Evolutionary conservation across 139 green algal genomes (phyloP).

Genomic region (Chlamydomonas eustigma): DNA sequence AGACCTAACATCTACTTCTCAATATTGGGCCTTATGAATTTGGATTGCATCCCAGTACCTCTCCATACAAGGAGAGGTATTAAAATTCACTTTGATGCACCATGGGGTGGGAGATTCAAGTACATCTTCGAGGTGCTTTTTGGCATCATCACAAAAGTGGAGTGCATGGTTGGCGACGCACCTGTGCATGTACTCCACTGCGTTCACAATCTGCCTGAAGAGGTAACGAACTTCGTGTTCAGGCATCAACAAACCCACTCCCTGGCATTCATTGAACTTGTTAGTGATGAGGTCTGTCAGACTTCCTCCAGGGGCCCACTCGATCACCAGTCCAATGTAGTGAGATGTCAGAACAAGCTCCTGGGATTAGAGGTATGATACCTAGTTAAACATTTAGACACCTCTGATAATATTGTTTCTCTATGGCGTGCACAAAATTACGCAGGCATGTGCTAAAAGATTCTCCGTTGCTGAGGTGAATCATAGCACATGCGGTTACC

Average conservation of each 20-base stretch:
- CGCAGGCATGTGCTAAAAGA: background rate
- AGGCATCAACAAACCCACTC: conserved; percentile 41
- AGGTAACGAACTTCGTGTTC: conserved; percentile 59
- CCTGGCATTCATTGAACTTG: conserved; percentile 28
- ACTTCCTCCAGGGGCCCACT: conserved; percentile 46
- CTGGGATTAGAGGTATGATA: background rate
- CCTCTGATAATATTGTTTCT: background rate
- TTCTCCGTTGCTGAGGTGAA: background rate
- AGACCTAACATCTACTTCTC: background rate
- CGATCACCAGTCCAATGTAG: too few species aligned
- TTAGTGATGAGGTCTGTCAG: conserved; percentile 49
- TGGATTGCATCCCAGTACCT: background rate
- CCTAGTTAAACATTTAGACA: background rate
- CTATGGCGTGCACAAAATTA: background rate
- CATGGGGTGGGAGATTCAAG: background rate
- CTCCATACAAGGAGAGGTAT: background rate
- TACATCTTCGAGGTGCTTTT: background rate
- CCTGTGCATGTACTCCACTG: conserved; percentile 83
- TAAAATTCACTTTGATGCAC: background rate
- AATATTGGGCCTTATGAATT: background rate
- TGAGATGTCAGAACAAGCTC: conserved; percentile 38
- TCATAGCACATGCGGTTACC: background rate
- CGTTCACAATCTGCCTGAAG: conserved; percentile 75
- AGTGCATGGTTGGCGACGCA: background rate
- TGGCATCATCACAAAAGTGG: background rate